Evolutionary conservation across 1,284 basidiomycete genomes (phyloP).

Genomic region (Heterobasidion occidentale): DNA sequence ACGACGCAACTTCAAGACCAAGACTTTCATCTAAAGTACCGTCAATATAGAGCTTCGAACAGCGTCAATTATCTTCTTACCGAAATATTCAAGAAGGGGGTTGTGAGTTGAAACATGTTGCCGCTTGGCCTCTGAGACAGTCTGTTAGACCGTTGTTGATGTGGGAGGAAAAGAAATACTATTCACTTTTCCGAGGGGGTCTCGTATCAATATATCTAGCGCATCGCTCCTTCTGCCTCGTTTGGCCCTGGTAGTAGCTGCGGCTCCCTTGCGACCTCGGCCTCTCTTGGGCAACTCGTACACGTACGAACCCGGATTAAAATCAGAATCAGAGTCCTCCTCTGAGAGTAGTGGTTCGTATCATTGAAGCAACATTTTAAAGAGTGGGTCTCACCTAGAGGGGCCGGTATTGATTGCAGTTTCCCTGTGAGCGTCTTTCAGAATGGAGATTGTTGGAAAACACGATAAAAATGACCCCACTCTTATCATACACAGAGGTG

Average conservation of each 20-base stretch:
- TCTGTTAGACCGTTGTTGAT: no score
- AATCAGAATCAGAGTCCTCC: slow-evolving; percentile 50
- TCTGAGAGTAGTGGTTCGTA: slow-evolving; percentile 9
- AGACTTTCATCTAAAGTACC: slow-evolving; percentile 9
- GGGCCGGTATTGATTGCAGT: background rate
- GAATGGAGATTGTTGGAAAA: no score
- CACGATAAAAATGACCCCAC: no score
- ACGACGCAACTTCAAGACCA: slow-evolving; percentile 4
- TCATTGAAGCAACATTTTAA: no score
- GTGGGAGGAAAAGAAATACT: background rate
- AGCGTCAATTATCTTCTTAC: slow-evolving; percentile 1
- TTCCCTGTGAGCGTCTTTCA: no score
- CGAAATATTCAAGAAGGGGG: slow-evolving; percentile 15
- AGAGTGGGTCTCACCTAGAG: slow-evolving; percentile 4
- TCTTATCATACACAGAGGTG: no score
- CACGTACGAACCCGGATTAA: slow-evolving; percentile 35
- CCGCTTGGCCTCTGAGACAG: background rate
- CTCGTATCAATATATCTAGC: background rate
- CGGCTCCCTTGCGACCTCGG: slow-evolving; percentile 11
- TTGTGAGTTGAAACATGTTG: slow-evolving; percentile 9
- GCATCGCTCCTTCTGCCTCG: slow-evolving; percentile 3
- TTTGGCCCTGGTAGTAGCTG: background rate
- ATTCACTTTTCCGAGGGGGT: background rate
- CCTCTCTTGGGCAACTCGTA: slow-evolving; percentile 26
- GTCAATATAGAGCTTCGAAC: no score